These are phyloP conservation scores for Brassica hybrid DNA, from an alignment of 441 rosid genomes.

Conservation along the genomic window DNA sequence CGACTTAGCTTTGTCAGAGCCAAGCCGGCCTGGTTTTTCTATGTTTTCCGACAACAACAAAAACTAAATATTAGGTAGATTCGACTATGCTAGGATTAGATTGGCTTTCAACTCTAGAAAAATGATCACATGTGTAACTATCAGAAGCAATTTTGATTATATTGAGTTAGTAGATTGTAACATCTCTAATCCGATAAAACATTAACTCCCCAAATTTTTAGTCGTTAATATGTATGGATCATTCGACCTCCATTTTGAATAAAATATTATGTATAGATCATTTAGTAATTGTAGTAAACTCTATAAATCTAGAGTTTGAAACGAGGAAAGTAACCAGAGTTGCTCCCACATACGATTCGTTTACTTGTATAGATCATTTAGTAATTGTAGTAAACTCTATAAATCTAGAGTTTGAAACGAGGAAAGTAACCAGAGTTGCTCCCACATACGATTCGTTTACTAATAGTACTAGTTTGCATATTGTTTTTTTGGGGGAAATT, in stretches of 20 bases:
- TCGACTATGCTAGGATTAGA: background rate
- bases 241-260: too few relatives aligned
- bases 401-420: background rate
- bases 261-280: too few relatives aligned
- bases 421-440: conserved; percentile 32
- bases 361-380: background rate
- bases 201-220: too few relatives aligned
- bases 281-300: too few relatives aligned
- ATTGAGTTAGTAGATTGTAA: background rate
- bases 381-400: too few relatives aligned
- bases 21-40: background rate
- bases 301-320: too few relatives aligned
- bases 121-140: conserved; percentile 3
- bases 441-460: conserved; percentile 2
- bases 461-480: conserved; percentile 22
- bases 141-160: background rate
- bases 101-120: background rate
- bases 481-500: background rate
- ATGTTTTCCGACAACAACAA: background rate
- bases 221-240: too few relatives aligned
- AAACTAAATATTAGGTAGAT: background rate
- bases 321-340: conserved; percentile 30
- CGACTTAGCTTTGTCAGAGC: conserved; percentile 6
- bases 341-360: conserved; percentile 11
- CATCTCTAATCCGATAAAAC: conserved; percentile 1